phyloP scores from a whole-genome alignment of 805 yeast genomes.

The Saturnispora mendoncae region DNA sequence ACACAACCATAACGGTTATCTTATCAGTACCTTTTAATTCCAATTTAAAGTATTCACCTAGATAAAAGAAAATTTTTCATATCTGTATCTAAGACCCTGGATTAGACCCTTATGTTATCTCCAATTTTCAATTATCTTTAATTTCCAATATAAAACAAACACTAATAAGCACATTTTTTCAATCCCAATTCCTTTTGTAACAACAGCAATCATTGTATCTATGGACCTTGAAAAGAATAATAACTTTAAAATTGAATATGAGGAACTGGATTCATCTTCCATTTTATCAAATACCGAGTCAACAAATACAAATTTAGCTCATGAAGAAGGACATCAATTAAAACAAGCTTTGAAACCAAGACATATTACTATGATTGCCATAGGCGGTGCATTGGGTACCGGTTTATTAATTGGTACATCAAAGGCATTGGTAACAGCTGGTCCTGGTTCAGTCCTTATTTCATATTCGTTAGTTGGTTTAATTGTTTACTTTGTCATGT shows the following conservation, averaged over 20 bases:
- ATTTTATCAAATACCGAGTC: neutral
- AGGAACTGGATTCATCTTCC: no score
- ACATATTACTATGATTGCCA: constrained; percentile 54
- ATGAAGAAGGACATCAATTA: constrained; percentile 36
- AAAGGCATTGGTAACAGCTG: constrained; percentile 57
- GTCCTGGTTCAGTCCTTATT: constrained; percentile 55
- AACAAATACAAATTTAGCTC: constrained; percentile 27
- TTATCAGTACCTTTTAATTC: no score
- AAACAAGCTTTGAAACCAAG: constrained; percentile 40
- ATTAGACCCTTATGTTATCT: no score
- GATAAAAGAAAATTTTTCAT: no score
- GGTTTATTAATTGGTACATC: constrained; percentile 76
- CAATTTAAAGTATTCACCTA: no score
- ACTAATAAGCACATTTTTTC: no score
- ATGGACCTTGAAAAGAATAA: neutral
- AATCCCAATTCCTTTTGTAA: no score
- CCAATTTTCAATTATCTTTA: no score
- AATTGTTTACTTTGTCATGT: constrained; percentile 56
- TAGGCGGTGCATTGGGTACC: constrained; percentile 80
- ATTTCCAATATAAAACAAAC: no score
- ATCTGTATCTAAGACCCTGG: no score
- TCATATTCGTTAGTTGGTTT: constrained; percentile 66
- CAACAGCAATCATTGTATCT: no score
- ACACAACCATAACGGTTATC: no score
- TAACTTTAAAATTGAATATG: neutral